phyloP scores from a whole-genome alignment of 208 protist genomes.

The Trypanosomatidae sp. region DNA sequence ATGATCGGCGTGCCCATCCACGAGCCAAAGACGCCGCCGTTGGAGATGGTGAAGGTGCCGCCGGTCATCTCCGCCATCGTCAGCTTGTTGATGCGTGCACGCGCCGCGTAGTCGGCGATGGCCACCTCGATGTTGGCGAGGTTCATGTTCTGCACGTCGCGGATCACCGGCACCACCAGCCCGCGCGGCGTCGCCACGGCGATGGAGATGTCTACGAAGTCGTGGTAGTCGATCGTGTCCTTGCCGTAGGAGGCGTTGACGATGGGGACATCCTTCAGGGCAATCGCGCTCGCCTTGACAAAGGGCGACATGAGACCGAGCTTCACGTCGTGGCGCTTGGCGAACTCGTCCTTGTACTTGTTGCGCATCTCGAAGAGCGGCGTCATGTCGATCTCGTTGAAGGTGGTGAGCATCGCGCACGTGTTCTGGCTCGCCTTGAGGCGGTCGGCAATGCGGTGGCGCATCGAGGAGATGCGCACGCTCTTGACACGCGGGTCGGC shows the following conservation, averaged over 20 bases:
- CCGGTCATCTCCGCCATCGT: conserved; percentile 98
- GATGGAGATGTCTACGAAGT: conserved; percentile 98
- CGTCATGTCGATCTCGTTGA: conserved; percentile 99
- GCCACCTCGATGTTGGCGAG: conserved; percentile 97
- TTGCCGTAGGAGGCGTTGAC: conserved; percentile 97
- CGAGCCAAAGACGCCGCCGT: conserved; percentile 98
- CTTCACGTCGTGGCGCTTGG: conserved; percentile 98
- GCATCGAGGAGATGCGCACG: conserved; percentile 95
- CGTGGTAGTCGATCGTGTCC: conserved; percentile 97
- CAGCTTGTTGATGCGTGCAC: conserved; percentile 92
- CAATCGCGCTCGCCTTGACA: conserved; percentile 96
- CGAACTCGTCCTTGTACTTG: conserved; percentile 98
- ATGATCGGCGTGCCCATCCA: conserved; percentile 99
- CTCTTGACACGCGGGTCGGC: conserved; percentile 77
- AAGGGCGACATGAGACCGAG: conserved; percentile 99
- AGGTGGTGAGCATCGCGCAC: conserved; percentile 98
- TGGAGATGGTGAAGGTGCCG: conserved; percentile 99
- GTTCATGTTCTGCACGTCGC: conserved; percentile 94
- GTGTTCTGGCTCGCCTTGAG: conserved; percentile 99
- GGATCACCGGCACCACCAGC: conserved; percentile 97
- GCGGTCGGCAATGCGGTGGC: conserved; percentile 95
- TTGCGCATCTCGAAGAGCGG: conserved; percentile 94
- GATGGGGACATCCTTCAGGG: conserved; percentile 95
- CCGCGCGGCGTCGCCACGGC: conserved; percentile 98
- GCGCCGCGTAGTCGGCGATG: conserved; percentile 92